These are phyloP conservation scores for Pseudogymnoascus sp. DNA, from an alignment of 2,329 filamentous ascomycete species.

Conservation along the genomic window DNA sequence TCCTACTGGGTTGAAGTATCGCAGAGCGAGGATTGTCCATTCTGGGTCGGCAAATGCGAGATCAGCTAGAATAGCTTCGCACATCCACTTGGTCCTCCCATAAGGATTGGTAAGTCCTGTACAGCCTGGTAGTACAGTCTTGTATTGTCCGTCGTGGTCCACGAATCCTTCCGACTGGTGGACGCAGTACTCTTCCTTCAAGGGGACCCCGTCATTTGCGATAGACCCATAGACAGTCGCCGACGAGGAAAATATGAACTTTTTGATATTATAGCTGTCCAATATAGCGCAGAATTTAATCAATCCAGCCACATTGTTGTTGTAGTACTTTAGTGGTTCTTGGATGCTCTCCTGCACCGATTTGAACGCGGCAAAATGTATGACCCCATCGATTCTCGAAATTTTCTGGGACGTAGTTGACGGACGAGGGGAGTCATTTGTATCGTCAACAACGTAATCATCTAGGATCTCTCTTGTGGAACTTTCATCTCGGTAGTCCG, in stretches of 20 bases:
- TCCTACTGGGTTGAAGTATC: constrained; percentile 63
- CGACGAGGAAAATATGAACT: constrained; percentile 61
- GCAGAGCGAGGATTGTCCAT: constrained; percentile 55
- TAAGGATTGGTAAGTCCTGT: constrained; percentile 58
- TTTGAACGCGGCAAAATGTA: constrained; percentile 63
- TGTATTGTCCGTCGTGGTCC: constrained; percentile 36
- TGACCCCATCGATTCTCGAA: constrained; percentile 54
- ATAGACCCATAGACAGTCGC: constrained; percentile 58
- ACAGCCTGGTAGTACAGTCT: constrained; percentile 39
- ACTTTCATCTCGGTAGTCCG: constrained; percentile 24
- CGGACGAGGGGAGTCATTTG: background rate
- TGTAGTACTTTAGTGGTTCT: constrained; percentile 56
- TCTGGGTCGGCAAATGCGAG: constrained; percentile 51
- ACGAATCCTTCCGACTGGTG: constrained; percentile 41
- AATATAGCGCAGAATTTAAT: constrained; percentile 52
- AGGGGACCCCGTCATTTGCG: constrained; percentile 41
- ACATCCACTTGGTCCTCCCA: constrained; percentile 60
- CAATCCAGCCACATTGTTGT: constrained; percentile 59
- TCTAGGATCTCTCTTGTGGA: constrained; percentile 21
- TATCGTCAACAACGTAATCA: constrained; percentile 11
- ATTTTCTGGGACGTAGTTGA: background rate
- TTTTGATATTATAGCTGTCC: constrained; percentile 53
- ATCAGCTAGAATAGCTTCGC: constrained; percentile 58
- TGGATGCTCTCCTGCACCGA: constrained; percentile 57
- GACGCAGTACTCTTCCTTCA: constrained; percentile 50